phyloP scores from a whole-genome alignment of 805 yeast genomes.

The Debaryomyces maramus region DNA sequence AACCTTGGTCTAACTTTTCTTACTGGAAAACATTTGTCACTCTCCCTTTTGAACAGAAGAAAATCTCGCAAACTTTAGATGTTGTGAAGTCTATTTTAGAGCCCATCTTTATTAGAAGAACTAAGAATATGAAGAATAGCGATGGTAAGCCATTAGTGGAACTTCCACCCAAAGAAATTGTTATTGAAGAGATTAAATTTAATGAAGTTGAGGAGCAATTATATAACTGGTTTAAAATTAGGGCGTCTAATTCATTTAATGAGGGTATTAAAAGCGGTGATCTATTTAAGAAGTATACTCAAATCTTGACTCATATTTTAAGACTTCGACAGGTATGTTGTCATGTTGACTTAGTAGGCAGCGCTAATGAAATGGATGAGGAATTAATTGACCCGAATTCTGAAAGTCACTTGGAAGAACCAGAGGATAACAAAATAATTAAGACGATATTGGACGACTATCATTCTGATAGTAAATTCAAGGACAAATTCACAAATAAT shows the following conservation, averaged over 20 bases:
- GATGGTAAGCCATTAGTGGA: constrained; percentile 74
- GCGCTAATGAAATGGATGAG: constrained; percentile 54
- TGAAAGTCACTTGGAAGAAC: constrained; percentile 9
- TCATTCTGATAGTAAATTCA: constrained; percentile 11
- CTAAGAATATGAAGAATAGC: constrained; percentile 75
- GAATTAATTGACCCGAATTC: constrained; percentile 23
- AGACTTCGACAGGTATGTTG: constrained; percentile 88
- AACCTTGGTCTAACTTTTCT: constrained; percentile 85
- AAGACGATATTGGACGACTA: neutral
- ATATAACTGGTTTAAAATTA: constrained; percentile 65
- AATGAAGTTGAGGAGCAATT: constrained; percentile 63
- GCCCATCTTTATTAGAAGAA: constrained; percentile 80
- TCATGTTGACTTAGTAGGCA: constrained; percentile 66
- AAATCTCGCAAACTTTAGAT: constrained; percentile 69
- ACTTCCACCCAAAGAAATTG: constrained; percentile 73
- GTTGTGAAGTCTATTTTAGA: constrained; percentile 83
- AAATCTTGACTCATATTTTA: constrained; percentile 78
- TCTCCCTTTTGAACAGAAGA: constrained; percentile 74
- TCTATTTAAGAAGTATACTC: constrained; percentile 68
- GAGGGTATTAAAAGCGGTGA: constrained; percentile 65
- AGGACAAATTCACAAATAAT: constrained; percentile 16
- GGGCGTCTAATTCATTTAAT: constrained; percentile 63
- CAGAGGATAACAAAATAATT: constrained; percentile 1
- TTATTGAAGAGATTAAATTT: constrained; percentile 65
- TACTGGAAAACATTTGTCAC: constrained; percentile 89